Evolutionary conservation across 2,329 filamentous ascomycete species (phyloP).

Genomic region (Colletotrichum costaricense): DNA sequence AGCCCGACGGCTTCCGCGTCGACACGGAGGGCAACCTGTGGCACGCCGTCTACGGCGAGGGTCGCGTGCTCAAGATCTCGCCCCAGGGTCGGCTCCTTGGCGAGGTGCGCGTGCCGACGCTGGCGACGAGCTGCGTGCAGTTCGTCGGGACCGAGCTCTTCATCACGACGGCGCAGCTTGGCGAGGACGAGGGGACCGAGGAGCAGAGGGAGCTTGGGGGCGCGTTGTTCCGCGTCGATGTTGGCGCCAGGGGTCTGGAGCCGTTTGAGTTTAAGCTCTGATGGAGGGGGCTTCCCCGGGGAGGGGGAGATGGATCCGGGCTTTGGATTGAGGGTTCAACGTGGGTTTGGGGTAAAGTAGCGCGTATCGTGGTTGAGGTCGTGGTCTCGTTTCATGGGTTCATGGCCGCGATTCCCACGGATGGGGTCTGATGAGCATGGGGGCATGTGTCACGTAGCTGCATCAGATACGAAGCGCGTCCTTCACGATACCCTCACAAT

Average conservation of each 20-base stretch:
- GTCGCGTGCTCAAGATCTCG: conserved; percentile 79
- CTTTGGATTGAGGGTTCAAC: neutral
- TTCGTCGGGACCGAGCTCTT: conserved; percentile 82
- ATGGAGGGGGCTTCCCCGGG: neutral
- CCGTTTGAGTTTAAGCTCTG: conserved; percentile 72
- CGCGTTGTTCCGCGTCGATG: conserved; percentile 80
- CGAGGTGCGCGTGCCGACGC: conserved; percentile 80
- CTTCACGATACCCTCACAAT: neutral
- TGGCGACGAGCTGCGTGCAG: conserved; percentile 82
- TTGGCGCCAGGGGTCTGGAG: conserved; percentile 75
- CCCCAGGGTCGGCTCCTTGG: conserved; percentile 78
- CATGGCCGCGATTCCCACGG: neutral
- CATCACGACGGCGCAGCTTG: conserved; percentile 80
- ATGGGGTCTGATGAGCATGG: neutral
- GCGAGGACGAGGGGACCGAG: conserved; percentile 70
- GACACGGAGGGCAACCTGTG: conserved; percentile 89
- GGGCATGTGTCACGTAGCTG: neutral
- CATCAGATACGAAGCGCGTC: neutral
- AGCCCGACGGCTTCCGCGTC: conserved; percentile 87
- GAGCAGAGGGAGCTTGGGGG: conserved; percentile 73
- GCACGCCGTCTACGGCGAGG: conserved; percentile 86
- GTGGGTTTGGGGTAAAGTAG: neutral
- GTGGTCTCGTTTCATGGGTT: too few relatives aligned
- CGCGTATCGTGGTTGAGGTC: neutral
- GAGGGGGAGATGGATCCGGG: neutral